Percentiles rank a stretch among this genome's conserved stretches.
phyloP scores from a whole-genome alignment of 73 alveolate species.

The Uronychia setigera region DNA sequence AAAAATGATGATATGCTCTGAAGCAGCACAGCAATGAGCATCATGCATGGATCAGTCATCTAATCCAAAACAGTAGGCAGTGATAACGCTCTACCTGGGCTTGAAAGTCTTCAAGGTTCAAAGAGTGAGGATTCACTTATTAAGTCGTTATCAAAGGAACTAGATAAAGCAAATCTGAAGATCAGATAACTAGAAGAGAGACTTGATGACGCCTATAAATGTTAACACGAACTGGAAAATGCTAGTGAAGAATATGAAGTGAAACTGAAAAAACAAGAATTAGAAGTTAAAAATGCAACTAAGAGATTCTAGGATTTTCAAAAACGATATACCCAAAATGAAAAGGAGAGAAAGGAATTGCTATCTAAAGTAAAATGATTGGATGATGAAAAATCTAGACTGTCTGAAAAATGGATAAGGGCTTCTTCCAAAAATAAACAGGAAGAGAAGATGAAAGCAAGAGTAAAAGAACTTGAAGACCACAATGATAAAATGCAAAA shows the following conservation, averaged over 20 bases:
- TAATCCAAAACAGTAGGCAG: neutral
- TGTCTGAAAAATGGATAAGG: conserved; percentile 29
- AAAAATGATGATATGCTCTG: neutral
- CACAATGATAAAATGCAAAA: conserved; percentile 21
- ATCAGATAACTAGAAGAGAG: too few species aligned
- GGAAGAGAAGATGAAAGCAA: conserved; percentile 14
- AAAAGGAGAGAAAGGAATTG: neutral
- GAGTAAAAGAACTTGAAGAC: conserved; percentile 11
- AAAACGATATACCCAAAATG: conserved; percentile 9
- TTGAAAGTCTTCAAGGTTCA: too few species aligned
- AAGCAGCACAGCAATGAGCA: neutral
- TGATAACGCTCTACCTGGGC: too few species aligned
- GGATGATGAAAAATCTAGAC: conserved; percentile 14
- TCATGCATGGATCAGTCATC: neutral
- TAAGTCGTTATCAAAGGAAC: too few species aligned
- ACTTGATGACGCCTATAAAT: too few species aligned
- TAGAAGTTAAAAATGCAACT: neutral
- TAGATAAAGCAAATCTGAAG: too few species aligned
- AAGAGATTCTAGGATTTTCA: conserved; percentile 30
- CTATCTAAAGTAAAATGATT: conserved; percentile 1
- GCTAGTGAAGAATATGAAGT: too few species aligned
- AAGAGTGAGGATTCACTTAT: too few species aligned
- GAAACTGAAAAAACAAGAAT: too few species aligned
- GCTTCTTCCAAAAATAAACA: conserved; percentile 17
- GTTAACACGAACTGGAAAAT: too few species aligned